Evolutionary conservation across 2,329 filamentous ascomycete genomes (phyloP), one percentile per base, ranked within the genome.

Genomic region (Neurospora crassa): DNA sequence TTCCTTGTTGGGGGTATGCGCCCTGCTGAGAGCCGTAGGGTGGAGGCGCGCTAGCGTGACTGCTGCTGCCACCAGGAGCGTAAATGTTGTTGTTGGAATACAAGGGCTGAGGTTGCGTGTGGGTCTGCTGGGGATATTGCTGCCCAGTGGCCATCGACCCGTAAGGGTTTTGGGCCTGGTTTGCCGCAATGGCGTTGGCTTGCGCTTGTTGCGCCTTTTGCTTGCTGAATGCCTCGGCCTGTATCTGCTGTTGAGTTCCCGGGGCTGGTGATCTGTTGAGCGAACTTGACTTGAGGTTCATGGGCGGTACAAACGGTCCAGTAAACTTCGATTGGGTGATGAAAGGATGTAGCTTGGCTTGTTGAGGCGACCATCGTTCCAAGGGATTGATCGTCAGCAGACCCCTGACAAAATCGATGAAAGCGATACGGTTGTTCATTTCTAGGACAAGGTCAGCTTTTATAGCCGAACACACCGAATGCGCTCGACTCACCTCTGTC

Each of bases 311-410:
- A 79, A 99, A 99, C 3, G 94, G 94, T 0, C 94, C 94, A 0
- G 94, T 97, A 79, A 91, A 99, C 83, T 98, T 99, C 79, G 96
- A 92, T 79, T 99, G 96, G 0, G 96, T 99, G 79, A 99, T 99
- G 81, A 99, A 99, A 0, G 96, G 96, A 79, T 99, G 96, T 72
- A 97, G 84, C 79, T 97, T 97, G 42, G 96, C 96, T 82, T 99
- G 96, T 78, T 97, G 95, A 7, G 96, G 96, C 4, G 96, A 97
- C 96, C 96, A 99, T 80, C 96, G 86, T 81, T 99, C 96, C 42
- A 99, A 86, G 3, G 96, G 96, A 79, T 97, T 99, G 79, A 97
- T 96, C 72, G 92, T 97, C 71, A 99, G 84, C 47, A 99, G 82
- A 16, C 96, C 96, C 75, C 96, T 90, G 34, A 98, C 96, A 77